Conservation (phyloP, 106 monocot species). For the Vanilla planifolia region DNA sequence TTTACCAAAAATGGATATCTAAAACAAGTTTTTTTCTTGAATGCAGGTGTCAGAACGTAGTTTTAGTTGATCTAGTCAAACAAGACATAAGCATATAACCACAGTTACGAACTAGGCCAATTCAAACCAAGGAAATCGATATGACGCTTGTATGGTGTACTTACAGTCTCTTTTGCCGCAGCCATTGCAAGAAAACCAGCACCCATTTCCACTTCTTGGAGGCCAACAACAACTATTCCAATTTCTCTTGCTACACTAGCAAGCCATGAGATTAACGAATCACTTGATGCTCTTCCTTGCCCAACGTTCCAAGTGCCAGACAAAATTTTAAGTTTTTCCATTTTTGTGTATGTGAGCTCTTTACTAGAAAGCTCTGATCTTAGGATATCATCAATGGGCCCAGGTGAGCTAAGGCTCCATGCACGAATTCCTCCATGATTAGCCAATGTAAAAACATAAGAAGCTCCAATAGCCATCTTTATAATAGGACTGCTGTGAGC, state of each 20-base stretch:
- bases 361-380: conserved; percentile 47
- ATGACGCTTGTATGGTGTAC: conserved; percentile 10
- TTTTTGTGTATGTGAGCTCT: conserved; percentile 46
- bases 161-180: conserved; percentile 93
- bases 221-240: conserved; percentile 79
- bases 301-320: conserved; percentile 97
- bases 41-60: not conserved
- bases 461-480: conserved; percentile 63
- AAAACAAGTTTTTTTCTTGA: no score
- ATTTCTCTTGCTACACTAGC: conserved; percentile 65
- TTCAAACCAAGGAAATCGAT: no score
- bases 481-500: conserved; percentile 85
- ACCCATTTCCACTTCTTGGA: conserved; percentile 99
- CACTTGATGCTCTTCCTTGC: conserved; percentile 77
- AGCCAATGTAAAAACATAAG: conserved; percentile 74
- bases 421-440: conserved; percentile 95
- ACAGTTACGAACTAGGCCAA: no score
- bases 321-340: conserved; percentile 72
- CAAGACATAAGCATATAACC: not conserved
- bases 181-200: conserved; percentile 96
- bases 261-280: conserved; percentile 88
- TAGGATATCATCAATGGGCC: conserved; percentile 66
- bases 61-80: not conserved
- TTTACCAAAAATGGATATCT: not conserved
- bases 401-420: conserved; percentile 72